Conservation (phyloP, 192 early-diverging fungal species). For the Coemansia sp. region DNA sequence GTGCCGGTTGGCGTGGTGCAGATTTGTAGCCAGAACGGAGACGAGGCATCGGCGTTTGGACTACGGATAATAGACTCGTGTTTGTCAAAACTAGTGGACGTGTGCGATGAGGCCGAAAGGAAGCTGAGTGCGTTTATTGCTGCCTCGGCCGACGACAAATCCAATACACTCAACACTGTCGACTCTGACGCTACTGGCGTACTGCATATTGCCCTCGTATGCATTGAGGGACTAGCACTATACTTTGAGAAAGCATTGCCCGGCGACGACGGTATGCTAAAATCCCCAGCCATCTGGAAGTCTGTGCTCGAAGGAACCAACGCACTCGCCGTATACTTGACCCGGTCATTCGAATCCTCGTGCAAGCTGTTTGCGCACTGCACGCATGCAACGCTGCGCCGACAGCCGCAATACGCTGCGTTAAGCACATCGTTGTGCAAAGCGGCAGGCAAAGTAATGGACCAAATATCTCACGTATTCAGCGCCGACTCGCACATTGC, state of each 20-base stretch:
- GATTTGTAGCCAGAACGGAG: slow-evolving; percentile 24
- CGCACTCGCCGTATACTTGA: slow-evolving; percentile 23
- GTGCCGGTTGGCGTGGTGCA: slow-evolving; percentile 22
- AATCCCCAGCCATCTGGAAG: slow-evolving; percentile 33
- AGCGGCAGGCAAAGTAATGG: slow-evolving; percentile 14
- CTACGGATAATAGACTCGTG: slow-evolving; percentile 30
- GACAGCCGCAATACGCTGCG: slow-evolving; percentile 1
- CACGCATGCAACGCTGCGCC: slow-evolving; percentile 2
- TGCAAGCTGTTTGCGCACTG: slow-evolving; percentile 19
- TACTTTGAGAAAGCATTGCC: slow-evolving; percentile 19
- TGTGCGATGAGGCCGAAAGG: slow-evolving; percentile 17
- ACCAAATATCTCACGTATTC: slow-evolving; percentile 21
- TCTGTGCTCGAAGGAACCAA: slow-evolving; percentile 29
- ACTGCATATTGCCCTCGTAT: slow-evolving; percentile 1
- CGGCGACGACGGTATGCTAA: slow-evolving; percentile 18
- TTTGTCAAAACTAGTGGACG: slow-evolving; percentile 12
- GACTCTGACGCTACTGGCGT: background rate
- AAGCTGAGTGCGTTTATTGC: slow-evolving; percentile 4
- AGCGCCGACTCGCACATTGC: slow-evolving; percentile 18
- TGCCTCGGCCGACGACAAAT: background rate
- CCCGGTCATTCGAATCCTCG: slow-evolving; percentile 21
- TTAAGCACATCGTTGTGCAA: slow-evolving; percentile 6
- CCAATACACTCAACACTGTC: background rate
- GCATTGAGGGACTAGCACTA: slow-evolving; percentile 4
- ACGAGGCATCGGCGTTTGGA: slow-evolving; percentile 9